Conservation (phyloP, 768 basidiomycete species). For the Pluteus cervinus region DNA sequence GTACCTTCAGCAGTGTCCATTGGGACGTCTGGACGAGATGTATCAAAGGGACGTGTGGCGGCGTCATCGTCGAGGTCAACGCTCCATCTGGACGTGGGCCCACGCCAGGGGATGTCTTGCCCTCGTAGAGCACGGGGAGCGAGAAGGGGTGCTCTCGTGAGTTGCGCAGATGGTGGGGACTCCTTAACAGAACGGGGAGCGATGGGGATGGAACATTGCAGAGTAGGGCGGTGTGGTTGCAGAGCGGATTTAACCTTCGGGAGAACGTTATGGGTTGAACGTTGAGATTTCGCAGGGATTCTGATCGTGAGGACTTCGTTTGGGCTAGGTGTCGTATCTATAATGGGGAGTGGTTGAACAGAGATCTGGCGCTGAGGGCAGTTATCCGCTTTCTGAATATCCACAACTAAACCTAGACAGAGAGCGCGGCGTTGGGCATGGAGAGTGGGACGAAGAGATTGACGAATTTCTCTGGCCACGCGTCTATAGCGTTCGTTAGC, state of each 20-base stretch:
- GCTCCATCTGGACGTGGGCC: constrained; percentile 3
- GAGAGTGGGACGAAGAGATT: constrained; percentile 26
- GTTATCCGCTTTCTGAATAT: constrained; percentile 32
- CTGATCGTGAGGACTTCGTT: background rate
- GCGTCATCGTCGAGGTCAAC: background rate
- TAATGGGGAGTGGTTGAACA: constrained; percentile 28
- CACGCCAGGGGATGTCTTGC: constrained; percentile 16
- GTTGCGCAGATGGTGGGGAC: too few relatives aligned
- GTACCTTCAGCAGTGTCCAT: constrained; percentile 18
- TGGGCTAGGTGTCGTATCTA: constrained; percentile 21
- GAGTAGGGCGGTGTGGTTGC: constrained; percentile 10
- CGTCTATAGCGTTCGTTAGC: constrained; percentile 36
- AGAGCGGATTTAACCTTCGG: background rate
- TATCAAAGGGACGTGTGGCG: constrained; percentile 4
- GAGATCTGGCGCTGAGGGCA: constrained; percentile 36
- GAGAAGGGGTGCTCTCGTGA: too few relatives aligned
- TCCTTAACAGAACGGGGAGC: too few relatives aligned
- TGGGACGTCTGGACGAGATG: constrained; percentile 18
- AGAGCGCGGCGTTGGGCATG: constrained; percentile 46
- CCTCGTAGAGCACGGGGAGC: constrained; percentile 10
- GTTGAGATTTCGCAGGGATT: constrained; percentile 8
- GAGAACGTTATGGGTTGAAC: constrained; percentile 8
- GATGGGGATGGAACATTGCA: constrained; percentile 22
- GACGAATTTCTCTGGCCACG: constrained; percentile 33
- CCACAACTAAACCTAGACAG: constrained; percentile 36